These are phyloP conservation scores for Aspergillus neotritici DNA, from an alignment of 2,329 filamentous ascomycete genomes.

Conservation along the genomic window DNA sequence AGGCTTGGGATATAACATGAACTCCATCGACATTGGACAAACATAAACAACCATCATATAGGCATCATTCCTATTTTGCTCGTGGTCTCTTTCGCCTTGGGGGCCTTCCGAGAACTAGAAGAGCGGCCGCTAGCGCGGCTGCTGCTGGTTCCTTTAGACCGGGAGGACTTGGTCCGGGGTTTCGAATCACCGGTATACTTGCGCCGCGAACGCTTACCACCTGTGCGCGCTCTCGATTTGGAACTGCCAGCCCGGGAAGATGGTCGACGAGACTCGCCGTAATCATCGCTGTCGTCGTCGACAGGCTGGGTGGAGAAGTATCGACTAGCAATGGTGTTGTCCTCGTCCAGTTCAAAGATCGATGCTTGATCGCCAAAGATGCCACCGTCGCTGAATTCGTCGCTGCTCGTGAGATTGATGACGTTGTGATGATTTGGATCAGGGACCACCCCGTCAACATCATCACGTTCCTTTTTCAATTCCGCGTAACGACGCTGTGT, in stretches of 20 bases:
- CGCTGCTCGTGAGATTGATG: conserved; percentile 38
- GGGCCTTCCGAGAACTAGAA: conserved; percentile 18
- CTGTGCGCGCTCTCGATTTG: conserved; percentile 22
- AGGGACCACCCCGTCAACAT: conserved; percentile 45
- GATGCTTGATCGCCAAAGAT: conserved; percentile 26
- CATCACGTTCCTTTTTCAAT: conserved; percentile 39
- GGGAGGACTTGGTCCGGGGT: conserved; percentile 21
- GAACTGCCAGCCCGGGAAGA: conserved; percentile 13
- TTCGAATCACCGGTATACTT: conserved; percentile 20
- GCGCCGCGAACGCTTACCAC: conserved; percentile 22
- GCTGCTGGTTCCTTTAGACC: conserved; percentile 19
- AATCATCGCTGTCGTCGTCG: conserved; percentile 18
- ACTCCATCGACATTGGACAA: conserved; percentile 9
- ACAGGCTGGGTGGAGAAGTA: conserved; percentile 28
- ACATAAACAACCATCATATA: conserved; percentile 19
- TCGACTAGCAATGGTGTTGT: conserved; percentile 27
- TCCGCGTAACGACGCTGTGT: conserved; percentile 39
- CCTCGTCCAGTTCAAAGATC: conserved; percentile 19
- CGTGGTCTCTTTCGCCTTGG: conserved; percentile 23
- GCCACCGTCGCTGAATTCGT: conserved; percentile 34
- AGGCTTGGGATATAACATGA: conserved; percentile 5
- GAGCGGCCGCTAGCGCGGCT: conserved; percentile 18
- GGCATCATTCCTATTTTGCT: conserved; percentile 37
- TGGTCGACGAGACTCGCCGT: conserved; percentile 14
- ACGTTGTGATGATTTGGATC: conserved; percentile 44